These are phyloP conservation scores for Amniculicola lignicola DNA, from an alignment of 495 filamentous ascomycete species.

Conservation along the genomic window DNA sequence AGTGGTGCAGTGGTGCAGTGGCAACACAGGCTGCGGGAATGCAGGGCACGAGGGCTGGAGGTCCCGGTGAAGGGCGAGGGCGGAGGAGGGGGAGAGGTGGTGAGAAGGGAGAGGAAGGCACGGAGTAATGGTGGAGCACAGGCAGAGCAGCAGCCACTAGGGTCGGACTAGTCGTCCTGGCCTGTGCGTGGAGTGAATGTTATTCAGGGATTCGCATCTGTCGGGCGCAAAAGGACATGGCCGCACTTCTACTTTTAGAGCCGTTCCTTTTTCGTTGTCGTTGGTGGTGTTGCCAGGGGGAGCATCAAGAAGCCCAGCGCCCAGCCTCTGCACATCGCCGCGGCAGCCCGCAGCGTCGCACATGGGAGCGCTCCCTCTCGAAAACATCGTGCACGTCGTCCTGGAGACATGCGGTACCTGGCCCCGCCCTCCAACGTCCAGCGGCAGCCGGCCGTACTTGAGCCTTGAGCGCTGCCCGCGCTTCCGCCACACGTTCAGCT, in stretches of 20 bases:
- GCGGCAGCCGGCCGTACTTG: too few species aligned
- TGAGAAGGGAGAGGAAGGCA: constrained; percentile 7
- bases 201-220: constrained; percentile 18
- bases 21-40: neutral
- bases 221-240: constrained; percentile 9
- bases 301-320: too few species aligned
- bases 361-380: too few species aligned
- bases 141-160: constrained; percentile 1
- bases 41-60: neutral
- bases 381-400: too few species aligned
- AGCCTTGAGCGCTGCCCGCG: too few species aligned
- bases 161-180: constrained; percentile 2
- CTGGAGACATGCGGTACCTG: too few species aligned
- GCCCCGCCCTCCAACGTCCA: too few species aligned
- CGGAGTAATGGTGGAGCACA: constrained; percentile 14
- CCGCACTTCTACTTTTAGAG: constrained; percentile 29
- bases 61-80: neutral
- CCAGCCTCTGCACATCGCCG: too few species aligned
- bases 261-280: constrained; percentile 2
- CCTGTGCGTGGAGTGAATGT: constrained; percentile 29
- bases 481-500: too few species aligned
- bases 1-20: constrained; percentile 1
- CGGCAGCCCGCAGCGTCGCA: constrained; percentile 9
- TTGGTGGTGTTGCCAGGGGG: too few species aligned
- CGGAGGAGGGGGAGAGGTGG: constrained; percentile 6